Percentiles rank a stretch among this genome's conserved stretches.
Evolutionary conservation across 306 rosid species (phyloP).

Genomic region (Vicia faba): DNA sequence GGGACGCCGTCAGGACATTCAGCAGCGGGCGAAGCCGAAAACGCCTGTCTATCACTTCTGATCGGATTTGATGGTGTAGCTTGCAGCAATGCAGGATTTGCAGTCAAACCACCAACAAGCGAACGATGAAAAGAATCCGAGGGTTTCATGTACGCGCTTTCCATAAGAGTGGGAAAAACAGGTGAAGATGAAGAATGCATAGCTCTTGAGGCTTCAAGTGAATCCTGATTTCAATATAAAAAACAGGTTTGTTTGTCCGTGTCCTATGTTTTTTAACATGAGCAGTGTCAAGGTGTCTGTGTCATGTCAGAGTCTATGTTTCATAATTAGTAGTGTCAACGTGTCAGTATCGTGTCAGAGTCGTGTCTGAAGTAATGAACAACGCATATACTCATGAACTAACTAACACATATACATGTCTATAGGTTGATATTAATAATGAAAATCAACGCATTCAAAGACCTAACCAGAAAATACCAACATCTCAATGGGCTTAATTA

Average conservation of each 20-base stretch:
- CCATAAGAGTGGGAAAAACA: slow-evolving; percentile 45
- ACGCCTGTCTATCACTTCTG: slow-evolving; percentile 46
- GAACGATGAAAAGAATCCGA: slow-evolving; percentile 59
- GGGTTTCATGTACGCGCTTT: slow-evolving; percentile 47
- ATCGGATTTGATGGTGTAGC: slow-evolving; percentile 48
- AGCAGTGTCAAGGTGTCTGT: not conserved
- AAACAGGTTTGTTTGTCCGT: slow-evolving; percentile 30
- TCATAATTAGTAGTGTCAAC: not conserved
- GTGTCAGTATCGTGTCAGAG: not conserved
- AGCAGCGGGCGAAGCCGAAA: slow-evolving; percentile 53
- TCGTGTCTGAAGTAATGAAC: not conserved
- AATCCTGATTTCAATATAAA: slow-evolving; percentile 40
- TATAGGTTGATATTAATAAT: not conserved
- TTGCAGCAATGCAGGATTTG: slow-evolving; percentile 46
- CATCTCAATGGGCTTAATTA: not conserved
- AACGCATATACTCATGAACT: not conserved
- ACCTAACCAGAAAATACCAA: slow-evolving; percentile 19
- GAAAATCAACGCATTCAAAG: not conserved
- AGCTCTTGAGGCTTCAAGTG: slow-evolving; percentile 37
- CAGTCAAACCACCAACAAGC: slow-evolving; percentile 42
- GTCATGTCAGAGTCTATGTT: not conserved
- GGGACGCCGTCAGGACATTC: slow-evolving; percentile 39
- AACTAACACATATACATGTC: too few relatives aligned
- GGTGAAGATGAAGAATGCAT: slow-evolving; percentile 64
- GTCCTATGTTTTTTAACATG: not conserved